These are phyloP conservation scores for Vigna trinervia DNA, from an alignment of 306 rosid genomes.

Conservation along the genomic window DNA sequence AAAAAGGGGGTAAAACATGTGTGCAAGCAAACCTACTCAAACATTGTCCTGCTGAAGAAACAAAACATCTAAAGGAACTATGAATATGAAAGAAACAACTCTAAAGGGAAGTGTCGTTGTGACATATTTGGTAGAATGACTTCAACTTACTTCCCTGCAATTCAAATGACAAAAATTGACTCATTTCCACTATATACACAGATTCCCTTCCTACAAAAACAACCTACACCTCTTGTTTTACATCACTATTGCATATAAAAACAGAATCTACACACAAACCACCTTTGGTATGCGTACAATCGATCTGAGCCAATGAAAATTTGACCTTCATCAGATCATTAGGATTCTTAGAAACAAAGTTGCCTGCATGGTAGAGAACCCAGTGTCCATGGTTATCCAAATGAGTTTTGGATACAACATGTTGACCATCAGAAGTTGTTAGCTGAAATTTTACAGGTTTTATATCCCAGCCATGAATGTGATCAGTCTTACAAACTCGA, in stretches of 20 bases:
- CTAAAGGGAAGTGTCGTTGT: background rate
- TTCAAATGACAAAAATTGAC: background rate
- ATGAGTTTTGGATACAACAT: constrained; percentile 55
- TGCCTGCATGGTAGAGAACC: constrained; percentile 76
- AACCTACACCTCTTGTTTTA: constrained; percentile 45
- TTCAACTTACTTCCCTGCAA: background rate
- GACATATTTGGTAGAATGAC: background rate
- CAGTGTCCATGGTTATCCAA: constrained; percentile 77
- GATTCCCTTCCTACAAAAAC: constrained; percentile 46
- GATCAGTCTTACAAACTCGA: constrained; percentile 65
- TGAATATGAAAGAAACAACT: background rate
- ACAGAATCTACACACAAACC: constrained; percentile 89
- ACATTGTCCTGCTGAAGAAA: constrained; percentile 19
- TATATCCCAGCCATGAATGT: constrained; percentile 83
- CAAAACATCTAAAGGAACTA: constrained; percentile 16
- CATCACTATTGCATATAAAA: constrained; percentile 55
- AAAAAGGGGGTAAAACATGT: background rate
- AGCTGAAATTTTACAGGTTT: constrained; percentile 80
- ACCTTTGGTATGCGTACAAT: constrained; percentile 94
- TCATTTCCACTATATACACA: constrained; percentile 33
- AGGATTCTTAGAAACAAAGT: constrained; percentile 61
- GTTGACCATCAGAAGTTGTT: constrained; percentile 76
- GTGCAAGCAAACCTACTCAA: constrained; percentile 15
- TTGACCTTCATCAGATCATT: constrained; percentile 66
- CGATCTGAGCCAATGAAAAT: constrained; percentile 80